These are phyloP conservation scores for Zygosaccharomyces rouxii DNA, from an alignment of 805 yeast species.

Conservation along the genomic window DNA sequence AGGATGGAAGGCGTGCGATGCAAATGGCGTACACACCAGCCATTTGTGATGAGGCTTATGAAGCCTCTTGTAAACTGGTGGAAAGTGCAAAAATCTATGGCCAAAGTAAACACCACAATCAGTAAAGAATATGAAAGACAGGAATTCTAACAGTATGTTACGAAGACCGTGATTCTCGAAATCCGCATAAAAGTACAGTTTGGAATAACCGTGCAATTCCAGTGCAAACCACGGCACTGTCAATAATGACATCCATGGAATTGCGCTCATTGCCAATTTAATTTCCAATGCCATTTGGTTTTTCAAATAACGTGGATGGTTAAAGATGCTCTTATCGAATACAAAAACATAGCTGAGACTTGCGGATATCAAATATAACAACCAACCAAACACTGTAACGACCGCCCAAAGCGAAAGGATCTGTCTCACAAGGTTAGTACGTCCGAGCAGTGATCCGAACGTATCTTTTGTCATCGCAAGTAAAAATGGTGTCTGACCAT, in stretches of 20 bases:
- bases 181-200: constrained; percentile 61
- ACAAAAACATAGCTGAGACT: constrained; percentile 69
- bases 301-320: constrained; percentile 93
- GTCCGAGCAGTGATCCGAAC: constrained; percentile 60
- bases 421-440: constrained; percentile 74
- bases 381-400: constrained; percentile 80
- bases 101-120: constrained; percentile 89
- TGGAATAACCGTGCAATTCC: constrained; percentile 81
- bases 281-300: constrained; percentile 89
- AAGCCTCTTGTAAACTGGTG: constrained; percentile 71
- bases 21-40: constrained; percentile 98
- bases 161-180: constrained; percentile 65
- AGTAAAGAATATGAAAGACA: constrained; percentile 82
- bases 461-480: constrained; percentile 55
- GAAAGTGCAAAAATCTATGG: constrained; percentile 94
- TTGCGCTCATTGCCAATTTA: constrained; percentile 68
- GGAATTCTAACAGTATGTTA: constrained; percentile 62
- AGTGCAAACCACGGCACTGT: constrained; percentile 88
- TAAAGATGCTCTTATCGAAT: constrained; percentile 84
- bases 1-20: constrained; percentile 98
- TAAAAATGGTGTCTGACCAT: constrained; percentile 58
- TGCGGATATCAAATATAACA: constrained; percentile 74
- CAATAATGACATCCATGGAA: constrained; percentile 81
- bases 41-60: constrained; percentile 99
- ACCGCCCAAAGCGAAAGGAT: constrained; percentile 57